Evolutionary conservation across 805 yeast species (phyloP), one percentile per base, ranked within the genome.

Genomic region (Kuraishia molischiana): DNA sequence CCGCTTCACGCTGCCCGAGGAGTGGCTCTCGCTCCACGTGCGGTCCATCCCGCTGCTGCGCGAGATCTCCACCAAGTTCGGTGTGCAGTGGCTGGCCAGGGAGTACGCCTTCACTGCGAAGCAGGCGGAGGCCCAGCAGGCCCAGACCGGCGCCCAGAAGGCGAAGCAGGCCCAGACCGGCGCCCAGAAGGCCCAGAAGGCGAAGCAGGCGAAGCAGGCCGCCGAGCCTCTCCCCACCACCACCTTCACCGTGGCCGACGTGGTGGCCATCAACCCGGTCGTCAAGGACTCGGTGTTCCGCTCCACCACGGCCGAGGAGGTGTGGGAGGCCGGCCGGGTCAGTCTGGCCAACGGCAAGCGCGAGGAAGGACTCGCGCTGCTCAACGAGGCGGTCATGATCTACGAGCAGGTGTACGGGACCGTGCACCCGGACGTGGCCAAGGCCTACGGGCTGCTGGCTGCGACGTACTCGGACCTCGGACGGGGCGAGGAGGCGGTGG

Each of bases 361-460:
- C 42, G 74, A 72, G 5, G 62, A 74, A 20, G 95, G 89, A 9
- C 53, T 79, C 41, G 67, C 72, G 24, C 67, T 84, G 38, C 61
- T 89, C 46, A 59, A 68, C 22, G 95, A 90, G 56, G 68, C 92
- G 21, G 62, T 85, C 26, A 61, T 80, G 6, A 67, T 86, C 38
- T 75, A 76, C 44, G 95, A 87, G 55, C 95, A 86, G 53, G 76
- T 85, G 22, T 84, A 84, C 49, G 96, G 97, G 22, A 55, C 69
- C 20, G 70, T 90, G 22, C 92, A 89, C 51, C 72, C 81, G 6
- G 86, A 80, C 47, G 83, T 89, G 21, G 86, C 90, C 11, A 72
- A 72, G 37, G 77, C 78, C 26, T 81, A 80, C 51, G 62, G 77
- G 31, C 64, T 74, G 8, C 64, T 86, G 34, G 81, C 94, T 11